Percentiles rank a stretch among this genome's conserved stretches.
Evolutionary conservation across 2,329 filamentous ascomycete genomes (phyloP).

Genomic region (Ilyonectria mors-panacis): DNA sequence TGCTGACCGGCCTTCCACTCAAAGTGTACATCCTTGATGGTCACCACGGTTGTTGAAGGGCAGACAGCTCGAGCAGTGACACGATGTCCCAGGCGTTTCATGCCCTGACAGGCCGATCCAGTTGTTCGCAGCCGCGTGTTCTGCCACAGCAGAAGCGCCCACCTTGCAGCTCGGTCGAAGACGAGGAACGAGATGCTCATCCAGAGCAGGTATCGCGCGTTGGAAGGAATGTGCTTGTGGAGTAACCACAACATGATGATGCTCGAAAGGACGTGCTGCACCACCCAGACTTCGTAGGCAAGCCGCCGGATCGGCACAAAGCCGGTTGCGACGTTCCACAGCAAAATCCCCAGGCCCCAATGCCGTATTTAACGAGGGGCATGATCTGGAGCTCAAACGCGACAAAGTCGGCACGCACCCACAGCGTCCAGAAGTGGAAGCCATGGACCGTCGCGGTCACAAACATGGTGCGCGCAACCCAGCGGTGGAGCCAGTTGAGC

Average conservation of each 20-base stretch:
- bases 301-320: conserved; percentile 75
- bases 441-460: conserved; percentile 79
- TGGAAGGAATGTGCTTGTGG: conserved; percentile 73
- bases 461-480: conserved; percentile 79
- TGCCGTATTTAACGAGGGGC: conserved; percentile 76
- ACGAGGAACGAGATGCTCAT: conserved; percentile 74
- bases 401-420: conserved; percentile 73
- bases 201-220: conserved; percentile 75
- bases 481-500: conserved; percentile 81
- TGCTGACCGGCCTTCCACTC: conserved; percentile 73
- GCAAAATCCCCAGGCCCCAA: conserved; percentile 76
- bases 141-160: conserved; percentile 64
- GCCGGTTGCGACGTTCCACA: conserved; percentile 76
- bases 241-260: conserved; percentile 74
- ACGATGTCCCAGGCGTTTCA: conserved; percentile 66
- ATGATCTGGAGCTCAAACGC: conserved; percentile 72
- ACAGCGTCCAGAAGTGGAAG: conserved; percentile 77
- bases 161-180: conserved; percentile 72
- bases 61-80: conserved; percentile 65
- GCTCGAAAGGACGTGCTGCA: conserved; percentile 76
- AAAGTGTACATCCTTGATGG: conserved; percentile 73
- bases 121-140: conserved; percentile 63
- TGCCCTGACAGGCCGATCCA: conserved; percentile 61
- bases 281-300: conserved; percentile 78
- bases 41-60: conserved; percentile 69